Conservation (phyloP, 1,284 basidiomycete species). For the Cystobasidium sp. region DNA sequence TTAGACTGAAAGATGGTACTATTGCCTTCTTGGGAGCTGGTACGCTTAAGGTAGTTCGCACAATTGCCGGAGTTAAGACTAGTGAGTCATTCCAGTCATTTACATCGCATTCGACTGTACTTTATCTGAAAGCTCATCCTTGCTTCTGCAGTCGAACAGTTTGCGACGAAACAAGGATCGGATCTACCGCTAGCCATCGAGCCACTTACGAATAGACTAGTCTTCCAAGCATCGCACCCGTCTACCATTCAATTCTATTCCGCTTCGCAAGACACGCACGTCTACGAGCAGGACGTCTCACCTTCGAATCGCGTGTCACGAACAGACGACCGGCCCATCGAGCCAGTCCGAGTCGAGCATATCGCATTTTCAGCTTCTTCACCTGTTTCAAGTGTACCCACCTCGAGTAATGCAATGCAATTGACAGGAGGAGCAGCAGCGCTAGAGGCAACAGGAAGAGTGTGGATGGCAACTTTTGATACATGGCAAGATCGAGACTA, state of each 20-base stretch:
- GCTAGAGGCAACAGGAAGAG: conserved; percentile 51
- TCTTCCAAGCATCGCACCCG: conserved; percentile 90
- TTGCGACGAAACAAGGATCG: neutral
- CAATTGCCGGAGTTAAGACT: conserved; percentile 77
- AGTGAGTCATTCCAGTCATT: conserved; percentile 61
- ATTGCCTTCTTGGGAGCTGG: conserved; percentile 77
- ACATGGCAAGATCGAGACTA: conserved; percentile 66
- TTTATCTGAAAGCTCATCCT: neutral
- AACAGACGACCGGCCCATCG: conserved; percentile 76
- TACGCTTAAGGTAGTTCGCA: conserved; percentile 72
- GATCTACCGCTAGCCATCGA: conserved; percentile 72
- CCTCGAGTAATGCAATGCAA: neutral
- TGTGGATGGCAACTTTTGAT: conserved; percentile 93
- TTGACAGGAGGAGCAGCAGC: conserved; percentile 44
- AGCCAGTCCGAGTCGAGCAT: conserved; percentile 75
- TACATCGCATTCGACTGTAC: neutral
- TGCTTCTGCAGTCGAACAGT: neutral
- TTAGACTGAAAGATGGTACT: conserved; percentile 81
- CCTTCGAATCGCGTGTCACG: conserved; percentile 83
- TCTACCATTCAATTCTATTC: conserved; percentile 92
- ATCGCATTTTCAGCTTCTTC: conserved; percentile 59
- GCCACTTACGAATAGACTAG: conserved; percentile 70
- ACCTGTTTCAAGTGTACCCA: neutral
- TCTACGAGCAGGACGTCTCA: conserved; percentile 88
- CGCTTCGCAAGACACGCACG: conserved; percentile 69